Percentiles rank a stretch among this genome's conserved stretches.
Evolutionary conservation across 139 green algal species (phyloP).

Genomic region (Astrephomene gubernaculifera): DNA sequence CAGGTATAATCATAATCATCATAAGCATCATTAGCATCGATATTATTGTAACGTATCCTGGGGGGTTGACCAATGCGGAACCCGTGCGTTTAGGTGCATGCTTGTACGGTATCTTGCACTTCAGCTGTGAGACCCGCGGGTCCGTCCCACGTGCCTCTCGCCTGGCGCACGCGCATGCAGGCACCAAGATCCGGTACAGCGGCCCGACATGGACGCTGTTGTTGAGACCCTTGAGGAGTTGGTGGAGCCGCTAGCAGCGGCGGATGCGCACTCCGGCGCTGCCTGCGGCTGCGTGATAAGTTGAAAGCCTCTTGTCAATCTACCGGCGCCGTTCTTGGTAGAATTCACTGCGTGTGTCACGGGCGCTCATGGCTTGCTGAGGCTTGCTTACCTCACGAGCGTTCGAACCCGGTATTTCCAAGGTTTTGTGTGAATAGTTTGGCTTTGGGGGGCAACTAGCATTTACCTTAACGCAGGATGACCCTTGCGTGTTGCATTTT

Average conservation of each 20-base stretch:
- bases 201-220: slow-evolving; percentile 20
- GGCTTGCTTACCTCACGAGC: no score
- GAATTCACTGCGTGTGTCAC: no score
- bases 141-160: neutral
- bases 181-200: slow-evolving; percentile 42
- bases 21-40: neutral
- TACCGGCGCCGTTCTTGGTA: no score
- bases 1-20: neutral
- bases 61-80: neutral
- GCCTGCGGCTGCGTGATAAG: slow-evolving; percentile 14
- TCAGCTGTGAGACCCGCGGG: neutral
- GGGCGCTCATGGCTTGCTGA: no score
- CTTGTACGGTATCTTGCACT: neutral
- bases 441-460: no score
- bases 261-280: neutral
- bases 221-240: slow-evolving; percentile 12
- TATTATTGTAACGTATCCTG: neutral
- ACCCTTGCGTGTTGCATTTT: no score
- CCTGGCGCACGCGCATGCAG: neutral
- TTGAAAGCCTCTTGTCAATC: no score
- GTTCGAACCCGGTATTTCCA: no score
- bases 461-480: no score
- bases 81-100: neutral
- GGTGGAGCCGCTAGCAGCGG: slow-evolving; percentile 27
- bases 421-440: no score